Percentiles rank a stretch among this genome's conserved stretches.
Conservation (phyloP, 148 eudicot genomes). For the Vaccinium vitisidaea region DNA sequence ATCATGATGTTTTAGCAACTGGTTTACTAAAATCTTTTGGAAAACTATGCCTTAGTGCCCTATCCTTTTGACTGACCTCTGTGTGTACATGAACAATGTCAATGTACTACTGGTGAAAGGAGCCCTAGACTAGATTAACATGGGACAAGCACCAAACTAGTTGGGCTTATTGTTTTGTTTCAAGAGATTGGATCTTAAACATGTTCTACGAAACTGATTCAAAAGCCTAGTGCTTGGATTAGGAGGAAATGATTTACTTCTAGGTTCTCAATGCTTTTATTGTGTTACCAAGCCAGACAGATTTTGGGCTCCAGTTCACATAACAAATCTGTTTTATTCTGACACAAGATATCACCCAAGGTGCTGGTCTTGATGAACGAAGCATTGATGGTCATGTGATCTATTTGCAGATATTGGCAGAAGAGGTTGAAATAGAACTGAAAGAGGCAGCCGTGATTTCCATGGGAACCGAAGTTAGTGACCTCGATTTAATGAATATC, state of each 20-base stretch:
- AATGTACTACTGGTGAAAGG: background rate
- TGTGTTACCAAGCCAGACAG: too few species aligned
- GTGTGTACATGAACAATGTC: background rate
- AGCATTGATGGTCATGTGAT: background rate
- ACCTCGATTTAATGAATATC: slow-evolving; percentile 77
- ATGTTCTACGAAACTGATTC: background rate
- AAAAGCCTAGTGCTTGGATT: background rate
- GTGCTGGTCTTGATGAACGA: background rate
- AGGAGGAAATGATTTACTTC: background rate
- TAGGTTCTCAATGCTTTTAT: background rate
- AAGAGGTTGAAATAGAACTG: slow-evolving; percentile 82
- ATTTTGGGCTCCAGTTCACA: background rate
- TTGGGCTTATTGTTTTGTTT: background rate
- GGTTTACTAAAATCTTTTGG: too few species aligned
- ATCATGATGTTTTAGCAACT: too few species aligned
- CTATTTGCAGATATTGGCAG: slow-evolving; percentile 59
- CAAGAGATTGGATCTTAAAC: background rate
- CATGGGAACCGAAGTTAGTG: slow-evolving; percentile 99
- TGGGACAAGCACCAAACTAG: background rate
- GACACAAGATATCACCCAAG: background rate
- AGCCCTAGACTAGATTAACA: background rate
- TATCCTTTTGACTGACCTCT: background rate
- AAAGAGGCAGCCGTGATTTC: slow-evolving; percentile 89
- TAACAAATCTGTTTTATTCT: background rate
- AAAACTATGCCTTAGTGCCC: too few species aligned